Conservation (phyloP, 1,284 basidiomycete species). For the Rhodotorula sp. region DNA sequence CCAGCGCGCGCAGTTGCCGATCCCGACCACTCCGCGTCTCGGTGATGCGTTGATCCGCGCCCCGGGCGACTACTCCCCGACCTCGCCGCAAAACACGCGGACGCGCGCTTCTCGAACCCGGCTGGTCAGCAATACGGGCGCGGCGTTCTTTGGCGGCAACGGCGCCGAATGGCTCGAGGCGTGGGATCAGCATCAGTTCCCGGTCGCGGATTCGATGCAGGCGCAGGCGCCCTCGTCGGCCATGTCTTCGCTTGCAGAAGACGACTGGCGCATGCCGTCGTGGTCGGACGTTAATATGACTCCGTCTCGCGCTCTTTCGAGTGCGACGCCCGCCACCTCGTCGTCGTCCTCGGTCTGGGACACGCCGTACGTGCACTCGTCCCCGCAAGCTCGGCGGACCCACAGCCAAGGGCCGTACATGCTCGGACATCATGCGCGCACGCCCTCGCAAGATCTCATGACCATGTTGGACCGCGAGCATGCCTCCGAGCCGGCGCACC, state of each 20-base stretch:
- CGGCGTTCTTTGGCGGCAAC: conserved; percentile 14
- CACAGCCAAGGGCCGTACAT: neutral
- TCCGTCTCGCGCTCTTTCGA: conserved; percentile 28
- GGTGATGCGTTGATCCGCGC: conserved; percentile 11
- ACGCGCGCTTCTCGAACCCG: conserved; percentile 24
- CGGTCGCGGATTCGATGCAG: neutral
- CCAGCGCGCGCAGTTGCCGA: conserved; percentile 10
- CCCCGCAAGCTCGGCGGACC: conserved; percentile 9
- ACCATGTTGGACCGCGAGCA: conserved; percentile 13
- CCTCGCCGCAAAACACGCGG: conserved; percentile 29
- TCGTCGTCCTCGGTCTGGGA: conserved; percentile 10
- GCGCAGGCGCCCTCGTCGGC: neutral
- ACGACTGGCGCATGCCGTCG: neutral
- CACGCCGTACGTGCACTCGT: conserved; percentile 16
- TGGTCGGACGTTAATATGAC: conserved; percentile 37
- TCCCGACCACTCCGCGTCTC: conserved; percentile 33
- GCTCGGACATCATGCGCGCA: conserved; percentile 12
- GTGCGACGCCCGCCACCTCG: conserved; percentile 1
- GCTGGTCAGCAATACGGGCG: conserved; percentile 30
- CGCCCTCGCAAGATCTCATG: conserved; percentile 28
- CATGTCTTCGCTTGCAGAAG: conserved; percentile 1
- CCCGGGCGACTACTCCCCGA: conserved; percentile 37
- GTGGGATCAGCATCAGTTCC: neutral
- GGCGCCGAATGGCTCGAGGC: conserved; percentile 9
- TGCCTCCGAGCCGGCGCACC: conserved; percentile 14